Percentiles rank a stretch among this genome's conserved stretches.
Conservation (phyloP, 805 yeast genomes). For the Candida rishiriensis region DNA sequence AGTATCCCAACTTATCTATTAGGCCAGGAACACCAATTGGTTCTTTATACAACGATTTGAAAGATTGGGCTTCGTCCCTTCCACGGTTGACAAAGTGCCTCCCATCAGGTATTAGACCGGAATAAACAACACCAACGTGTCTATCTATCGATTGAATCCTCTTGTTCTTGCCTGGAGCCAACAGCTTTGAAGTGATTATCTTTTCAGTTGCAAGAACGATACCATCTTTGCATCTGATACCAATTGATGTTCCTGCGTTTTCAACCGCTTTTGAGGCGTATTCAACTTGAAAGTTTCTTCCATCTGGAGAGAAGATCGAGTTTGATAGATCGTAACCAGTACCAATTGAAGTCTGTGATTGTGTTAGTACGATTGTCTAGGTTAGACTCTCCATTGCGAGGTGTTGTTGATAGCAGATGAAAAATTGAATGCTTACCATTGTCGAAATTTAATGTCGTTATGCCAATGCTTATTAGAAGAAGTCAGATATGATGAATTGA, state of each 20-base stretch:
- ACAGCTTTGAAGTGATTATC: constrained; percentile 75
- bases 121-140: constrained; percentile 91
- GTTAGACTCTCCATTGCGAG: no score
- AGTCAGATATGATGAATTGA: no score
- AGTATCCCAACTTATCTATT: constrained; percentile 82
- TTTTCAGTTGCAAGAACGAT: constrained; percentile 98
- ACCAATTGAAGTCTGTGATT: constrained; percentile 75
- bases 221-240: constrained; percentile 89
- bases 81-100: constrained; percentile 89
- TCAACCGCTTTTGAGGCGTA: constrained; percentile 97
- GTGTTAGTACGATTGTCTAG: no score
- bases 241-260: constrained; percentile 93
- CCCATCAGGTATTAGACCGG: constrained; percentile 96
- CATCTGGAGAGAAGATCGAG: constrained; percentile 91
- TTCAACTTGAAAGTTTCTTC: constrained; percentile 95
- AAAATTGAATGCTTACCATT: neutral
- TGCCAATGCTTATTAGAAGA: no score
- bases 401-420: no score
- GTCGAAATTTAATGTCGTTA: neutral
- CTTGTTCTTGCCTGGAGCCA: constrained; percentile 84
- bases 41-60: constrained; percentile 70
- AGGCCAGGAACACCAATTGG: constrained; percentile 77
- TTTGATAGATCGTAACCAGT: constrained; percentile 98
- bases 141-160: constrained; percentile 91
- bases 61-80: constrained; percentile 82